Conservation (phyloP, 2,329 filamentous ascomycete genomes). For the Arthrinium phaeospermum region DNA sequence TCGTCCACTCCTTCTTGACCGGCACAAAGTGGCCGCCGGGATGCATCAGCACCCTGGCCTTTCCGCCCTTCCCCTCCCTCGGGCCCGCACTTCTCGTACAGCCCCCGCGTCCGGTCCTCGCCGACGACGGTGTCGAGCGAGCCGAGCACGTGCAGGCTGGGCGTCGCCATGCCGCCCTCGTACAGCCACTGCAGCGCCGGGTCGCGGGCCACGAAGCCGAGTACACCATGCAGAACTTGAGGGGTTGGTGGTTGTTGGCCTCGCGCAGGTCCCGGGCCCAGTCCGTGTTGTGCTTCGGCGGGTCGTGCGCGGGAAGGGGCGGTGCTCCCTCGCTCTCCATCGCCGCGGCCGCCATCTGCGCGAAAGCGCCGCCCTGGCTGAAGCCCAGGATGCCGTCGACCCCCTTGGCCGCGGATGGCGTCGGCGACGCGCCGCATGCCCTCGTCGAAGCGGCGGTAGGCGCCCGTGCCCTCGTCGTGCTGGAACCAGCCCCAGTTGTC, state of each 20-base stretch:
- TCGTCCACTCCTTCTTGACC: constrained; percentile 79
- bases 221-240: constrained; percentile 69
- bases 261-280: constrained; percentile 55
- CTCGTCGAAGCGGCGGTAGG: constrained; percentile 73
- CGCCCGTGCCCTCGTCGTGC: constrained; percentile 66
- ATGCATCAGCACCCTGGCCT: constrained; percentile 67
- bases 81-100: constrained; percentile 69
- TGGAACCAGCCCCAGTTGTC: constrained; percentile 87
- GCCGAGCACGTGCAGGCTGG: constrained; percentile 81
- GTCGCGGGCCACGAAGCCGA: constrained; percentile 64
- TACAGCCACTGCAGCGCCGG: constrained; percentile 38
- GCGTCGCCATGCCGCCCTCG: constrained; percentile 64
- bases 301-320: constrained; percentile 32
- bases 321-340: constrained; percentile 63
- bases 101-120: constrained; percentile 69
- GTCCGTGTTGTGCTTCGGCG: constrained; percentile 26
- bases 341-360: constrained; percentile 74
- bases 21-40: constrained; percentile 93
- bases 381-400: constrained; percentile 84
- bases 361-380: constrained; percentile 77
- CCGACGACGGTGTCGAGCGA: constrained; percentile 88
- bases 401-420: constrained; percentile 66
- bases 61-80: constrained; percentile 48
- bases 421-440: constrained; percentile 69
- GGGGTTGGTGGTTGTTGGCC: constrained; percentile 51